Base-by-base conservation (phyloP, 768 basidiomycete species). In the Asterophora parasitica region DNA sequence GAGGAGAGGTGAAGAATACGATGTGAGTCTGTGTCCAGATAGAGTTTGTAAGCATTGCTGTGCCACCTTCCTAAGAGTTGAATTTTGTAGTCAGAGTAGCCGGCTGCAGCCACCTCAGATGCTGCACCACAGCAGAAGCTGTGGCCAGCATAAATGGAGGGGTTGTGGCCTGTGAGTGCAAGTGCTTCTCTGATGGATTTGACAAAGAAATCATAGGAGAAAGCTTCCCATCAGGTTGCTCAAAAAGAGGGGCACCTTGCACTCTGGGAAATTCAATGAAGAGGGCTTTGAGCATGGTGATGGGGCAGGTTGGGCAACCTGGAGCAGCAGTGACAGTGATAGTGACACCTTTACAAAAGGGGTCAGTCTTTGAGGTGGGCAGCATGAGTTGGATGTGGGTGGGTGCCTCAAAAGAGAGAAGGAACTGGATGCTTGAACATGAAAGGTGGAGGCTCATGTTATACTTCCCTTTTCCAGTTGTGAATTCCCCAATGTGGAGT, bases 41-140 rank as follows among this genome's bases (percentile, higher is more conserved):
- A 71, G 7, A 70, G 60, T 42, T 67, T 67, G 61, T 69, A 71
- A 12, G 63, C 60, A 41, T 70, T 61, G 47, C 67, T 69, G 7
- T 59, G 53, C 69, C 70, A 69, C 8, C 61, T 59, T 8, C 69
- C 65, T 1, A 71, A 58, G 5, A 65, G 61, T 49, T 72, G 68
- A 26, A 70, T 68, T 41, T 71, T 63, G 28, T 64, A 58, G 31
- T 69, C 66, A 1, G 58, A 48, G 46, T 55, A 65, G 0, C 68
- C 65, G 0, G 53, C 66, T 0, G 55, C 47, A 1, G 59, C 58
- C 1, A 68, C 68, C 3, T 63, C 52, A 1, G 66, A 50, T 1
- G 67, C 67, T 0, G 61, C 60, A 7, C 61, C 59, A 2, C 56
- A 48, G 7, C 58, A 49, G 48, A 67, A 65, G 34, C 65, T 65